These are phyloP conservation scores for Hamiltosporidium tvaerminnensis DNA, from an alignment of 371 early-diverging fungal genomes.

Conservation along the genomic window DNA sequence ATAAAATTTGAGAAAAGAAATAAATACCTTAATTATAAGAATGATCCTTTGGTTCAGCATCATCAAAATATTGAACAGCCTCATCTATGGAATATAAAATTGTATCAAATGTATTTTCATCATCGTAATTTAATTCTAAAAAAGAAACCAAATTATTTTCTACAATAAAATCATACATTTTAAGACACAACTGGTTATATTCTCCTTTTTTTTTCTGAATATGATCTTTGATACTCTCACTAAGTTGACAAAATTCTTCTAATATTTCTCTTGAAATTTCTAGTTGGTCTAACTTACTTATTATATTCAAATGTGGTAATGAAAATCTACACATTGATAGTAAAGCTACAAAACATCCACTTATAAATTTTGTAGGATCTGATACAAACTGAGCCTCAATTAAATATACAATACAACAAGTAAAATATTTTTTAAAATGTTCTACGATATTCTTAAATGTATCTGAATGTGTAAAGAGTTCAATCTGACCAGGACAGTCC, in stretches of 20 bases:
- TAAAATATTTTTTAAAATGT: constrained; percentile 22
- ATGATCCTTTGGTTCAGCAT: constrained; percentile 22
- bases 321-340: constrained; percentile 25
- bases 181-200: constrained; percentile 3
- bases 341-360: constrained; percentile 16
- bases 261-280: constrained; percentile 2
- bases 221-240: background rate
- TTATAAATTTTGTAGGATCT: constrained; percentile 18
- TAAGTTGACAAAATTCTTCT: background rate
- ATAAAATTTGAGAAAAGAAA: no score
- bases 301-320: constrained; percentile 20
- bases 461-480: constrained; percentile 49
- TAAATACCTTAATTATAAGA: no score
- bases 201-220: background rate
- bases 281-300: constrained; percentile 29
- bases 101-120: constrained; percentile 26
- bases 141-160: constrained; percentile 23
- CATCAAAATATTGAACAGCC: constrained; percentile 31
- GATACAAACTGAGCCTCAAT: constrained; percentile 28
- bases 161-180: constrained; percentile 10
- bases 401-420: constrained; percentile 23
- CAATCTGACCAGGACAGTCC: constrained; percentile 54
- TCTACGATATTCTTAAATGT: constrained; percentile 16
- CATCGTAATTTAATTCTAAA: constrained; percentile 17
- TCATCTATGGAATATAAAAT: constrained; percentile 21